phyloP scores from a whole-genome alignment of 352 stramenopile genomes.

The Thalassiosira mediterranea region DNA sequence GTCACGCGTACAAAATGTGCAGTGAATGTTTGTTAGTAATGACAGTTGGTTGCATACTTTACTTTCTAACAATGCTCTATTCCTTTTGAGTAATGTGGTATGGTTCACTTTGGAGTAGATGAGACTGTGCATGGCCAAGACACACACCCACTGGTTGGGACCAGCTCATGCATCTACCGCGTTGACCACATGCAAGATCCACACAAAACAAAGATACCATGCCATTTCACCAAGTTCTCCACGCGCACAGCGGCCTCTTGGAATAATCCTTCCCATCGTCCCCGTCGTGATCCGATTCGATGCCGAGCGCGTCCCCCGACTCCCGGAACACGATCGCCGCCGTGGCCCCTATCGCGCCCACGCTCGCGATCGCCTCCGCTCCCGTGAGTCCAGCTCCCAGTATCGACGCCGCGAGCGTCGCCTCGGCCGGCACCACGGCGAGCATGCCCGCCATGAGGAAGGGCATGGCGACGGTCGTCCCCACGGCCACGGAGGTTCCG shows the following conservation, averaged over 20 bases:
- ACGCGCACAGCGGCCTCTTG: slow-evolving; percentile 27
- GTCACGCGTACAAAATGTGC: no score
- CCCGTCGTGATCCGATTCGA: slow-evolving; percentile 26
- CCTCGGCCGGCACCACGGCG: slow-evolving; percentile 45
- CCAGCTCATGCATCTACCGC: no score
- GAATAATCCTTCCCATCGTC: slow-evolving; percentile 22
- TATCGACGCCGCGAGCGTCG: slow-evolving; percentile 34
- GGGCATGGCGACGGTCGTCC: slow-evolving; percentile 61
- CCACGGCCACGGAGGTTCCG: slow-evolving; percentile 46
- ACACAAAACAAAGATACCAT: no score
- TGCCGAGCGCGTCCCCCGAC: slow-evolving; percentile 25
- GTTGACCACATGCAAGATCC: no score
- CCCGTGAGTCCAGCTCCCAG: slow-evolving; percentile 39
- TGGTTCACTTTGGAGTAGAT: no score
- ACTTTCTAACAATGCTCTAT: no score
- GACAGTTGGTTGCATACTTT: no score
- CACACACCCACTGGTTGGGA: no score
- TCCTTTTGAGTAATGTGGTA: no score
- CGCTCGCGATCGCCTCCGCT: slow-evolving; percentile 46
- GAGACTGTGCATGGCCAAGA: no score
- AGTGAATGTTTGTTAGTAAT: no score
- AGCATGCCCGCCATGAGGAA: slow-evolving; percentile 55
- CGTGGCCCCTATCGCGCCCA: slow-evolving; percentile 52
- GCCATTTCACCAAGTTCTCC: slow-evolving; percentile 25
- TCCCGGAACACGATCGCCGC: slow-evolving; percentile 46